Evolutionary conservation across 208 protist species (phyloP).

Genomic region (Leishmania braziliensis): DNA sequence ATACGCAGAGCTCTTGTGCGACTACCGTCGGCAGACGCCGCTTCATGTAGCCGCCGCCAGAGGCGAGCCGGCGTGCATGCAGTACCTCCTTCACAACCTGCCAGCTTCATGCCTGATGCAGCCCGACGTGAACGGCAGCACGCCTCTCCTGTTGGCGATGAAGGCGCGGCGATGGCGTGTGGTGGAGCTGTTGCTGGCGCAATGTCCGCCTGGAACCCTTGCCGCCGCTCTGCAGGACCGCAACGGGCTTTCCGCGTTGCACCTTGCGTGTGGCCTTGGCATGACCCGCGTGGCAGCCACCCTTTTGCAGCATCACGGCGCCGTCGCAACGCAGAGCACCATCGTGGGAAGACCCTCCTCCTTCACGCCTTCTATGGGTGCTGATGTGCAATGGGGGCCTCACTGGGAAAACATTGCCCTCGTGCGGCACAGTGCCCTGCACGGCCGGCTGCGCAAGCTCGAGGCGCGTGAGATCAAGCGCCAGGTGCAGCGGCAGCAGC

Average conservation of each 20-base stretch:
- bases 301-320: slow-evolving; percentile 62
- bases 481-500: slow-evolving; percentile 17
- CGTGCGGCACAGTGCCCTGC: slow-evolving; percentile 23
- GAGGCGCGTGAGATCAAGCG: slow-evolving; percentile 20
- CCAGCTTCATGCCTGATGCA: slow-evolving; percentile 35
- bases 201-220: slow-evolving; percentile 40
- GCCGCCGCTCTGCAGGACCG: slow-evolving; percentile 48
- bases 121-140: slow-evolving; percentile 64
- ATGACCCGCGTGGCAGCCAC: slow-evolving; percentile 40
- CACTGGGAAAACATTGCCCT: slow-evolving; percentile 37
- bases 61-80: slow-evolving; percentile 47
- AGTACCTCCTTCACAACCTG: slow-evolving; percentile 45
- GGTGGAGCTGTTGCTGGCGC: slow-evolving; percentile 59
- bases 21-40: slow-evolving; percentile 65
- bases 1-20: slow-evolving; percentile 31
- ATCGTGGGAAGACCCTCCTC: background rate
- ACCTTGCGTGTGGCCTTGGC: slow-evolving; percentile 58
- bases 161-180: slow-evolving; percentile 38
- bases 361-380: background rate
- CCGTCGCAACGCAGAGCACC: slow-evolving; percentile 32
- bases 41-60: slow-evolving; percentile 67
- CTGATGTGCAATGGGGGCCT: slow-evolving; percentile 22
- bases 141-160: slow-evolving; percentile 69
- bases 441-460: slow-evolving; percentile 17
- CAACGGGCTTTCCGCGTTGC: slow-evolving; percentile 57